These are phyloP conservation scores for Lactuca saligna DNA, from an alignment of 129 eudicot genomes.

Conservation along the genomic window DNA sequence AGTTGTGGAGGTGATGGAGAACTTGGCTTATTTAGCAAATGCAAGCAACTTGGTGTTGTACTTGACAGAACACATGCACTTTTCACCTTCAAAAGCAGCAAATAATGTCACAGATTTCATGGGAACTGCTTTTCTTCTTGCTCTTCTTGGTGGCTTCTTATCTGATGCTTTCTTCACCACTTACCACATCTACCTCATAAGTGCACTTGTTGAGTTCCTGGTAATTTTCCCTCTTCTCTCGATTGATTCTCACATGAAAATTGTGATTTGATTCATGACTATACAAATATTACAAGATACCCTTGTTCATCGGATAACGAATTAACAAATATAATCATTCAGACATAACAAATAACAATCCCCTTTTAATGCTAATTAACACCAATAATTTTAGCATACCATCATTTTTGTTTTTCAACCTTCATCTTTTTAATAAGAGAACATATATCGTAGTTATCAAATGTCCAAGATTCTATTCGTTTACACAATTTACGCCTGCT, in stretches of 20 bases:
- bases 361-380: neutral
- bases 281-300: neutral
- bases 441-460: neutral
- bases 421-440: neutral
- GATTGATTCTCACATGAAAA: neutral
- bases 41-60: slow-evolving; percentile 91
- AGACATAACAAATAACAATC: neutral
- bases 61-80: slow-evolving; percentile 68
- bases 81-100: slow-evolving; percentile 60
- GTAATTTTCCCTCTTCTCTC: slow-evolving; percentile 35
- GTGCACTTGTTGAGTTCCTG: slow-evolving; percentile 68
- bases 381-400: neutral
- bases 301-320: too few relatives aligned
- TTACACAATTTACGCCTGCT: neutral
- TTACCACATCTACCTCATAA: slow-evolving; percentile 55
- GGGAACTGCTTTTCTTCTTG: slow-evolving; percentile 93
- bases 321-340: neutral
- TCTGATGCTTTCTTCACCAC: slow-evolving; percentile 86
- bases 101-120: slow-evolving; percentile 87
- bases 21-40: slow-evolving; percentile 79
- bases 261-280: neutral
- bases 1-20: slow-evolving; percentile 93
- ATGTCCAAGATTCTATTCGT: neutral
- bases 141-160: slow-evolving; percentile 90
- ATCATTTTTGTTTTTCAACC: neutral